Evolutionary conservation across 495 filamentous ascomycete genomes (phyloP).

Genomic region (Hyaloscypha variabilis): DNA sequence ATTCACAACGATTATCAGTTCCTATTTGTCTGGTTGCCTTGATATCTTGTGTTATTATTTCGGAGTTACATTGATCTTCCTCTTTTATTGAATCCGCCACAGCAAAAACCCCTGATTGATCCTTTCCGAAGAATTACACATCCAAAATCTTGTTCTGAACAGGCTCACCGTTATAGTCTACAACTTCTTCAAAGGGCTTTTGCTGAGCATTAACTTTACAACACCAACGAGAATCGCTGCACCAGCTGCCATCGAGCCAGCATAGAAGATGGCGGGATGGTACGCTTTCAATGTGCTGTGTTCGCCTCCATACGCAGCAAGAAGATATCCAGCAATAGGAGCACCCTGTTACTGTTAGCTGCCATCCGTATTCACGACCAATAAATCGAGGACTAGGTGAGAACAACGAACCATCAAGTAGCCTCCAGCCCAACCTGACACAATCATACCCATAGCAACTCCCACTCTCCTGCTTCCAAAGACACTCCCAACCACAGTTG

Average conservation of each 20-base stretch:
- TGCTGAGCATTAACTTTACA: slow-evolving; percentile 34
- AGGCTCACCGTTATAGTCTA: slow-evolving; percentile 16
- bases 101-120: too few relatives aligned
- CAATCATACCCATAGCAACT: slow-evolving; percentile 63
- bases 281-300: slow-evolving; percentile 49
- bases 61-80: neutral
- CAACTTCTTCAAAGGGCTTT: slow-evolving; percentile 34
- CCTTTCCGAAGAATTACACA: too few relatives aligned
- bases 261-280: slow-evolving; percentile 62
- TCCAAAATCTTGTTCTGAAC: too few relatives aligned
- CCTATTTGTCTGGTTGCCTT: neutral
- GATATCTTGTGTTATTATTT: neutral
- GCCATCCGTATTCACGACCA: neutral
- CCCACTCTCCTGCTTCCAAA: slow-evolving; percentile 56
- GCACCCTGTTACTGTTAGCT: slow-evolving; percentile 42
- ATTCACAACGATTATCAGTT: neutral
- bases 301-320: slow-evolving; percentile 55
- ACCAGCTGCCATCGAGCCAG: slow-evolving; percentile 41
- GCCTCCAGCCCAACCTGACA: slow-evolving; percentile 61
- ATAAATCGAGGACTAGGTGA: neutral
- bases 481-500: slow-evolving; percentile 60
- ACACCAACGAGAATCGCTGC: slow-evolving; percentile 34
- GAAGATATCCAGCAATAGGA: slow-evolving; percentile 61
- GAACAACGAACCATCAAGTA: slow-evolving; percentile 57
- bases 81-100: neutral